Evolutionary conservation across 352 stramenopile species (phyloP).

Genomic region (Globisporangium nagaii): DNA sequence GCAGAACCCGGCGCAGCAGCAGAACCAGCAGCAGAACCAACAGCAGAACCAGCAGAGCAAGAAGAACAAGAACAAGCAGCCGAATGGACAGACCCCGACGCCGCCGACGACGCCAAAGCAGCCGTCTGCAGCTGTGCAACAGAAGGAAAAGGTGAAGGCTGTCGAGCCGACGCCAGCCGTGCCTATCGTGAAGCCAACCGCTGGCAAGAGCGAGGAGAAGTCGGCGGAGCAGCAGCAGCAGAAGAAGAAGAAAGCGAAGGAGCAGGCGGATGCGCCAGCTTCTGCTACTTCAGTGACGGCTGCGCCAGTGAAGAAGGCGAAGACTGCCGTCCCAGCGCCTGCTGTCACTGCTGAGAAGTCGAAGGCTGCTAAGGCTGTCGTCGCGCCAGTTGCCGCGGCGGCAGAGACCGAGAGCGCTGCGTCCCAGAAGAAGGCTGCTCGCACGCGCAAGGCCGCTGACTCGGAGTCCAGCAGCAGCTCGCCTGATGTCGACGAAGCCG

Average conservation of each 20-base stretch:
- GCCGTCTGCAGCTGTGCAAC: neutral
- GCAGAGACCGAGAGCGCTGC: neutral
- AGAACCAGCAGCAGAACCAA: neutral
- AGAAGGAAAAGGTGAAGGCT: conserved; percentile 3
- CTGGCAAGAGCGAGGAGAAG: neutral
- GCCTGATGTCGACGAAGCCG: neutral
- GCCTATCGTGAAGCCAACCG: neutral
- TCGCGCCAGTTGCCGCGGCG: neutral
- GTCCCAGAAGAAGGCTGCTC: neutral
- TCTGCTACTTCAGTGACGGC: conserved; percentile 1
- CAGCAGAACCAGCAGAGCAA: neutral
- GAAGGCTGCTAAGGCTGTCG: neutral
- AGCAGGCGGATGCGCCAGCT: conserved; percentile 18
- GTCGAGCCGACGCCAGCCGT: neutral
- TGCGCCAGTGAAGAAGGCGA: conserved; percentile 8
- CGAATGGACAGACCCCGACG: neutral
- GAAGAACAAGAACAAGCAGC: conserved; percentile 7
- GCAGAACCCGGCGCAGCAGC: neutral
- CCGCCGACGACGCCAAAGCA: conserved; percentile 12
- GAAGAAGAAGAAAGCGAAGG: conserved; percentile 17
- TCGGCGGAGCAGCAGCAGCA: neutral
- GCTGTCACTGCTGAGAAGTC: neutral
- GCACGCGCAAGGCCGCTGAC: conserved; percentile 4
- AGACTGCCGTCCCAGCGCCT: conserved; percentile 5
- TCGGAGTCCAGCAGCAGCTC: neutral